Percentiles rank a stretch among this genome's conserved stretches.
Conservation (phyloP, 2,329 filamentous ascomycete species). For the Plenodomus lindquistii region DNA sequence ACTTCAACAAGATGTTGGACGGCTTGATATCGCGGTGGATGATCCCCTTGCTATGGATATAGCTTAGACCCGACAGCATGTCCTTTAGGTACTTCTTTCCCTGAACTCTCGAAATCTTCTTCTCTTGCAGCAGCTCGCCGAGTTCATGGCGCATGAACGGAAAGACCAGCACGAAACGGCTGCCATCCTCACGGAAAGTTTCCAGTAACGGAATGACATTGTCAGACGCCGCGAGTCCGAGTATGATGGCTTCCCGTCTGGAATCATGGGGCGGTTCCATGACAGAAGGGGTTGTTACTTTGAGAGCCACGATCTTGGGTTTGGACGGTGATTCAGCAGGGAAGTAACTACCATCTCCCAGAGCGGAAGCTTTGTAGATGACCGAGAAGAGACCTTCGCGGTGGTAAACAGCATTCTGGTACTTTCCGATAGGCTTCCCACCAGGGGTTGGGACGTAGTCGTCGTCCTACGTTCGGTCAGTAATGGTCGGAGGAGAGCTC, state of each 20-base stretch:
- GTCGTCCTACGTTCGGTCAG: slow-evolving; percentile 22
- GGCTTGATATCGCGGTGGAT: slow-evolving; percentile 96
- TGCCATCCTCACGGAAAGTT: slow-evolving; percentile 70
- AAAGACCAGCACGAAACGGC: slow-evolving; percentile 78
- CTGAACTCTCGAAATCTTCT: slow-evolving; percentile 46
- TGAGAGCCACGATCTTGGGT: slow-evolving; percentile 67
- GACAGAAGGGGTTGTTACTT: slow-evolving; percentile 77
- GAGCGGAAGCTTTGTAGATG: slow-evolving; percentile 70
- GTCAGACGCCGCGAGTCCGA: slow-evolving; percentile 61
- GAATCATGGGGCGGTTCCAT: slow-evolving; percentile 83
- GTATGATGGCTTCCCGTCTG: slow-evolving; percentile 74
- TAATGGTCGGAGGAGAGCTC: neutral
- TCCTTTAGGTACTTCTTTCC: slow-evolving; percentile 62
- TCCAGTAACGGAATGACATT: slow-evolving; percentile 71
- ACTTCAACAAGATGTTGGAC: slow-evolving; percentile 77
- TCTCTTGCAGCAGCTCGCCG: slow-evolving; percentile 63
- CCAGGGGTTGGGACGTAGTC: slow-evolving; percentile 40
- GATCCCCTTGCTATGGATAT: slow-evolving; percentile 75
- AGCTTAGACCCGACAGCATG: slow-evolving; percentile 69
- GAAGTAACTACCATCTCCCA: slow-evolving; percentile 39
- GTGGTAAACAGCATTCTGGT: slow-evolving; percentile 60
- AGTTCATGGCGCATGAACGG: slow-evolving; percentile 81
- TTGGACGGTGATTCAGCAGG: slow-evolving; percentile 19
- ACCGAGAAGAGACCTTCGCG: slow-evolving; percentile 76
- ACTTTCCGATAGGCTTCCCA: slow-evolving; percentile 57